A percentile compares a stretch with the other conserved stretches of the same genome.
phyloP scores from a whole-genome alignment of 2,329 filamentous ascomycete species.

The Neoascochyta sp. region DNA sequence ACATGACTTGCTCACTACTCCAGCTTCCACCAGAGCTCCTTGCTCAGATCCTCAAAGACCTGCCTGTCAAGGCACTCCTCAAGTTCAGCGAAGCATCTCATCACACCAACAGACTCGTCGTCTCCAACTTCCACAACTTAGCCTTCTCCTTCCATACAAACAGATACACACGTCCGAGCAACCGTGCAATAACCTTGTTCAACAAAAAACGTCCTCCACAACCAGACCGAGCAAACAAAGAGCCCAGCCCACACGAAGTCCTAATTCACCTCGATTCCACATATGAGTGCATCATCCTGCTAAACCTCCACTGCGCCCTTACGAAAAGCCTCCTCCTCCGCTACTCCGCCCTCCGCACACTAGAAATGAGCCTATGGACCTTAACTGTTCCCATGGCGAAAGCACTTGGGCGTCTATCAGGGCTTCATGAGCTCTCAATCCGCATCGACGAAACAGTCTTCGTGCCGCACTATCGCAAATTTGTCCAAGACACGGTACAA shows the following conservation, averaged over 20 bases:
- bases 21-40: conserved; percentile 34
- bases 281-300: conserved; percentile 20
- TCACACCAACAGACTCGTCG: conserved; percentile 25
- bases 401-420: conserved; percentile 16
- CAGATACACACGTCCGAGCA: too few relatives aligned
- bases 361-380: conserved; percentile 31
- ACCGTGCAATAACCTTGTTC: conserved; percentile 57
- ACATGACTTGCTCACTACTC: conserved; percentile 18
- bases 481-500: conserved; percentile 3
- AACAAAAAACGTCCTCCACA: conserved; percentile 2
- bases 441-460: conserved; percentile 20
- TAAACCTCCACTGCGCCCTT: conserved; percentile 30
- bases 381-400: conserved; percentile 21
- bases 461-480: conserved; percentile 1
- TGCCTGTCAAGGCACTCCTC: conserved; percentile 32
- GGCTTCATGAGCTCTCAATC: conserved; percentile 21
- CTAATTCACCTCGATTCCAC: conserved; percentile 21
- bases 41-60: conserved; percentile 28
- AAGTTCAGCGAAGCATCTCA: conserved; percentile 34
- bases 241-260: conserved; percentile 14
- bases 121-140: conserved; percentile 54
- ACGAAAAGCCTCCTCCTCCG: conserved; percentile 21
- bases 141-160: conserved; percentile 76
- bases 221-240: too few relatives aligned
- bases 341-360: conserved; percentile 22